Percentiles rank a stretch among this genome's conserved stretches.
phyloP scores from a whole-genome alignment of 495 filamentous ascomycete genomes.

The Friedmanniomyces simplex region DNA sequence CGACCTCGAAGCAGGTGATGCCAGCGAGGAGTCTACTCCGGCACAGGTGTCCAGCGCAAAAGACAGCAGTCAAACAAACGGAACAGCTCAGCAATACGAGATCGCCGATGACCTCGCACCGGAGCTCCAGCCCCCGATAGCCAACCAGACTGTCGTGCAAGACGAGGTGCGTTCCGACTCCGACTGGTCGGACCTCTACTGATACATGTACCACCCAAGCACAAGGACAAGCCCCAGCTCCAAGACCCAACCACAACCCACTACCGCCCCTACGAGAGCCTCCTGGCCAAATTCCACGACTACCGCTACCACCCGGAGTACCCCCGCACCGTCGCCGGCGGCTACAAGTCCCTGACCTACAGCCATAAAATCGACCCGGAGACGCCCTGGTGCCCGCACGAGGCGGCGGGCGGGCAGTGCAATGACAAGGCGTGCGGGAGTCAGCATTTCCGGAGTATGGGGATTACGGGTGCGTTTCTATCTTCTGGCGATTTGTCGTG shows the following conservation, averaged over 20 bases:
- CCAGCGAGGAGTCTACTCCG: neutral
- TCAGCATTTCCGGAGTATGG: slow-evolving; percentile 75
- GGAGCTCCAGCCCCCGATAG: slow-evolving; percentile 11
- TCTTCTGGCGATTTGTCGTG: neutral
- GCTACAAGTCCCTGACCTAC: slow-evolving; percentile 83
- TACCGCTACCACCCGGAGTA: slow-evolving; percentile 82
- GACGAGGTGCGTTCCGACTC: slow-evolving; percentile 9
- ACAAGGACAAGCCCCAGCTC: neutral
- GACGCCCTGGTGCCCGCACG: slow-evolving; percentile 61
- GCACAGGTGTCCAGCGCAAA: too few relatives aligned
- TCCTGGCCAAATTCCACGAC: slow-evolving; percentile 68
- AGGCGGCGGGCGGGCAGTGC: slow-evolving; percentile 64
- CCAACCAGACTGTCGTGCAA: neutral
- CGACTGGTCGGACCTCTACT: slow-evolving; percentile 6
- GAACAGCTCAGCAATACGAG: neutral
- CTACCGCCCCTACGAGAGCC: slow-evolving; percentile 72
- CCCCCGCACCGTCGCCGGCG: slow-evolving; percentile 54
- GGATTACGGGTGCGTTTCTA: slow-evolving; percentile 68
- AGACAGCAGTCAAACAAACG: too few relatives aligned
- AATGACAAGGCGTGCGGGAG: slow-evolving; percentile 56
- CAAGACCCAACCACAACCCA: slow-evolving; percentile 9
- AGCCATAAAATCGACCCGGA: slow-evolving; percentile 74
- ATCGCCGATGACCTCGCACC: slow-evolving; percentile 17
- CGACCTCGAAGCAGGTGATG: neutral
- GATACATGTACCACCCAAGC: neutral